Percentiles rank a stretch among this genome's conserved stretches.
Evolutionary conservation across 2,329 filamentous ascomycete genomes (phyloP).

Genomic region (Alternaria alternata): DNA sequence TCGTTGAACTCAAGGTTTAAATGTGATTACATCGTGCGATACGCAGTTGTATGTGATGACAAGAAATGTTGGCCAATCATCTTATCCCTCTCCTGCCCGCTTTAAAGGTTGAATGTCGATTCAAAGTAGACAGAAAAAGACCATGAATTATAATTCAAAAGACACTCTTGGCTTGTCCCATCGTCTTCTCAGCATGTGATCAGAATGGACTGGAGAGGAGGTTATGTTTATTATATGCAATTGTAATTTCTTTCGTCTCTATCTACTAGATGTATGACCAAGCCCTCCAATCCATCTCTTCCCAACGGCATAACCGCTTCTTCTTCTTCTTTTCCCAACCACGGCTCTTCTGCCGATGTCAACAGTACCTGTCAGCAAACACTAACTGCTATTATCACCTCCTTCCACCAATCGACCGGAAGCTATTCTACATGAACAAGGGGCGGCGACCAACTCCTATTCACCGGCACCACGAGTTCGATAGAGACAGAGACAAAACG

Average conservation of each 20-base stretch:
- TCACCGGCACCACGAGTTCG: not conserved
- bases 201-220: not conserved
- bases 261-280: slow-evolving; percentile 11
- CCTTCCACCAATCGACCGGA: not conserved
- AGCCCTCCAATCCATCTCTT: not conserved
- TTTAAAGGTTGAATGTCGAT: too few relatives aligned
- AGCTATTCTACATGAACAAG: slow-evolving; percentile 3
- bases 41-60: not conserved
- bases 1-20: not conserved
- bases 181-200: not conserved
- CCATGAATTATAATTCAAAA: not conserved
- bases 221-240: slow-evolving; percentile 10
- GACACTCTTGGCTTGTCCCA: not conserved
- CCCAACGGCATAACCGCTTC: not conserved
- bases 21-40: not conserved
- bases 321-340: not conserved
- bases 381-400: slow-evolving; percentile 6
- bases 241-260: slow-evolving; percentile 15
- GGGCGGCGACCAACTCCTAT: not conserved
- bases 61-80: not conserved
- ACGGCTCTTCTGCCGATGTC: not conserved
- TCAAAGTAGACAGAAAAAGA: not conserved
- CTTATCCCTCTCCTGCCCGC: not conserved
- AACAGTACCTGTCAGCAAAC: not conserved
- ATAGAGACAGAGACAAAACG: not conserved